Percentiles rank a stretch among this genome's conserved stretches.
phyloP scores from a whole-genome alignment of 139 green algal genomes.

The Mesostigma viride region DNA sequence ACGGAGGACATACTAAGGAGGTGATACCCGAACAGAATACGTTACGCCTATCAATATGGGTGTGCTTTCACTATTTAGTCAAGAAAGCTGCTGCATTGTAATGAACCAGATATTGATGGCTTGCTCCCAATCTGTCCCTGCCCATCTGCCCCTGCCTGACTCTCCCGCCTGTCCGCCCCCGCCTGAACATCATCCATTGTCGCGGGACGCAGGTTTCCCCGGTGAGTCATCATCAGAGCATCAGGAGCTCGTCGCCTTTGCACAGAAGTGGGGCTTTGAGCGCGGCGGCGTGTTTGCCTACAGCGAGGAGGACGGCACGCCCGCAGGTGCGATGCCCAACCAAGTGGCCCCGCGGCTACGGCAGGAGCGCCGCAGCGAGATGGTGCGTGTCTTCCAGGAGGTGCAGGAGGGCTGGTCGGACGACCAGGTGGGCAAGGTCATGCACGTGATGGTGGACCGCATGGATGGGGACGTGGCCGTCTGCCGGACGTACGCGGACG shows the following conservation, averaged over 20 bases:
- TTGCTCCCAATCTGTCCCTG: no score
- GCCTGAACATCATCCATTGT: no score
- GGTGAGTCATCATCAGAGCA: slow-evolving; percentile 62
- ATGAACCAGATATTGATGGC: no score
- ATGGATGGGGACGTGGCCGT: slow-evolving; percentile 26
- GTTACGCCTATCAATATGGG: no score
- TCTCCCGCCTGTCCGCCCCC: no score
- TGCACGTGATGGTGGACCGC: slow-evolving; percentile 61
- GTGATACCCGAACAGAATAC: no score
- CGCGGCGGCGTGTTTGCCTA: slow-evolving; percentile 74
- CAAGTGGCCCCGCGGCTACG: slow-evolving; percentile 35
- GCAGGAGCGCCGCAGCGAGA: slow-evolving; percentile 57
- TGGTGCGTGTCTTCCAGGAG: slow-evolving; percentile 61
- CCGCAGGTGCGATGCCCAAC: slow-evolving; percentile 51
- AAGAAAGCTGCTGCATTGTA: no score
- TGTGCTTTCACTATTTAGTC: no score
- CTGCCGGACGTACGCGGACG: slow-evolving; percentile 50
- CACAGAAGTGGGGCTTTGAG: slow-evolving; percentile 57
- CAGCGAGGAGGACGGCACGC: slow-evolving; percentile 75
- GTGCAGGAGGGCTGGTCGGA: slow-evolving; percentile 52
- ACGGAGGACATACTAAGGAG: no score
- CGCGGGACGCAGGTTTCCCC: no score
- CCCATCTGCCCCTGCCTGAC: no score
- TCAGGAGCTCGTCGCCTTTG: slow-evolving; percentile 62
- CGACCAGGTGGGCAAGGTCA: slow-evolving; percentile 47